phyloP scores from a whole-genome alignment of 1,284 basidiomycete genomes.

The Microstroma glucosiphilum region DNA sequence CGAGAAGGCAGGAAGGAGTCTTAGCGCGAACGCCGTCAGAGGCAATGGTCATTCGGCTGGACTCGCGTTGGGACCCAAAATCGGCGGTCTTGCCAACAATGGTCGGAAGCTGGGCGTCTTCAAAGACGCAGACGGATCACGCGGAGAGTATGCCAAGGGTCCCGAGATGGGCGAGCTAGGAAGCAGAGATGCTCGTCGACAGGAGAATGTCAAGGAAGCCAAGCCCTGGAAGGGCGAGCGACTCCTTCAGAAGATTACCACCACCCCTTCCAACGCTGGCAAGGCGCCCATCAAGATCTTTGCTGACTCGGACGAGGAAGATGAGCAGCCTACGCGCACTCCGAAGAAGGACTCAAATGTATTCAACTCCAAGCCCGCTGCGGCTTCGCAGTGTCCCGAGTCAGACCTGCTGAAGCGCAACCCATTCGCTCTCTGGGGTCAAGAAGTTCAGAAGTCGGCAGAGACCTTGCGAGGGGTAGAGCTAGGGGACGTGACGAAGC shows the following conservation, averaged over 20 bases:
- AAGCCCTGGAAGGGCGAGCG: constrained; percentile 14
- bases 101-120: constrained; percentile 34
- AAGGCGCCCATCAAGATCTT: constrained; percentile 18
- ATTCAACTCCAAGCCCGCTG: not conserved
- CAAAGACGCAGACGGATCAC: constrained; percentile 29
- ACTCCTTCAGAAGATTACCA: constrained; percentile 8
- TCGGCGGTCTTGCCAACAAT: constrained; percentile 21
- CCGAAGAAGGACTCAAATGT: not conserved
- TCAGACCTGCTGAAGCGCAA: constrained; percentile 35
- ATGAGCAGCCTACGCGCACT: constrained; percentile 30
- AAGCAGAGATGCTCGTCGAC: constrained; percentile 26
- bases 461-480: not conserved
- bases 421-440: constrained; percentile 38
- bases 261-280: not conserved
- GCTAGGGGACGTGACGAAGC: not conserved
- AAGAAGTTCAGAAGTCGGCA: constrained; percentile 13
- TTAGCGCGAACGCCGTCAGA: constrained; percentile 15
- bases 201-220: constrained; percentile 27
- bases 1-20: constrained; percentile 9
- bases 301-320: constrained; percentile 53
- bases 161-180: constrained; percentile 23
- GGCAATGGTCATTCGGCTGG: constrained; percentile 13
- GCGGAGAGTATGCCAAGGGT: constrained; percentile 4
- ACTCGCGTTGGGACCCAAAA: constrained; percentile 4
- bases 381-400: constrained; percentile 15